Percentiles rank a stretch among this genome's conserved stretches.
These are phyloP conservation scores for Apophysomyces sp. DNA, from an alignment of 371 early-diverging fungal genomes.

Conservation along the genomic window DNA sequence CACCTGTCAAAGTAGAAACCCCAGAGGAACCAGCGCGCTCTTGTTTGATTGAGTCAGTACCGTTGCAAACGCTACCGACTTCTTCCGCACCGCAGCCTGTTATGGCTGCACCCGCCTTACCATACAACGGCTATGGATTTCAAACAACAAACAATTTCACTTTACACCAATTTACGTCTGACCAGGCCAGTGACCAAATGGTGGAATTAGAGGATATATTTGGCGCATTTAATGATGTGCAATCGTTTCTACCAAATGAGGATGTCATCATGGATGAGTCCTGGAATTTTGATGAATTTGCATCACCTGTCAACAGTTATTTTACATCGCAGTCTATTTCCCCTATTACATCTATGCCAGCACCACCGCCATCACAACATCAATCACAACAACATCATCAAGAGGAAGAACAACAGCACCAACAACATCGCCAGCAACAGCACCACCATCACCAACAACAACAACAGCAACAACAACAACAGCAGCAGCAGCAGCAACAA, in stretches of 20 bases:
- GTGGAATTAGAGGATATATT: conserved; percentile 46
- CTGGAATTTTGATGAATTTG: conserved; percentile 15
- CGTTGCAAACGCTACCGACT: neutral
- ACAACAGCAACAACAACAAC: conserved; percentile 14
- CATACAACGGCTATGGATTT: neutral
- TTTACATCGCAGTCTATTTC: conserved; percentile 7
- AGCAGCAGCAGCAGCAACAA: conserved; percentile 10
- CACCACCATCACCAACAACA: conserved; percentile 1
- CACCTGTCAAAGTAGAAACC: conserved; percentile 9
- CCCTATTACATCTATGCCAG: conserved; percentile 1
- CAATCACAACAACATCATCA: conserved; percentile 12
- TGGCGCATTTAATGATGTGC: conserved; percentile 26
- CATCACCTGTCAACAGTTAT: conserved; percentile 12
- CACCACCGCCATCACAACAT: neutral
- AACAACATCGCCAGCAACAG: conserved; percentile 4
- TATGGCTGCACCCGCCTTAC: neutral
- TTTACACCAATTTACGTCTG: conserved; percentile 45
- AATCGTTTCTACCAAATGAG: conserved; percentile 1
- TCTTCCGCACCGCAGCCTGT: neutral
- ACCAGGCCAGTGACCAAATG: conserved; percentile 46
- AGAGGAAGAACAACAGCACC: conserved; percentile 9
- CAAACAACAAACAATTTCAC: conserved; percentile 27
- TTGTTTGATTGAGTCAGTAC: neutral
- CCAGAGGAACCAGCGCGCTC: neutral
- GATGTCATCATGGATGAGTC: neutral